Evolutionary conservation across 441 rosid genomes (phyloP).

Genomic region (Macaranga tanarius): DNA sequence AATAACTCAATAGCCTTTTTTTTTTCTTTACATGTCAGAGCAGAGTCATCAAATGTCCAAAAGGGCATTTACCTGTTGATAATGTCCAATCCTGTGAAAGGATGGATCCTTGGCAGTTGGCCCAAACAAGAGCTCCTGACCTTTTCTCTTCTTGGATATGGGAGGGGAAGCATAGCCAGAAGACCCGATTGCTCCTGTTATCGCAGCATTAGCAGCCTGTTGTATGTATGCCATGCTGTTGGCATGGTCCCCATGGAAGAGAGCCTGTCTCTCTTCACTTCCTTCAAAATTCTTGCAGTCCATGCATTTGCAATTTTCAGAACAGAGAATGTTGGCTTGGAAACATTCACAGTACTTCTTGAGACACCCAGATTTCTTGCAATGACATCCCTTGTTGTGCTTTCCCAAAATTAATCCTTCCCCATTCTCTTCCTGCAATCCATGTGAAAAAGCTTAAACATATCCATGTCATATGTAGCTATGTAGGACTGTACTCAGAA

Average conservation of each 20-base stretch:
- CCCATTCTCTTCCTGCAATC: constrained; percentile 63
- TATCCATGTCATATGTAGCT: background rate
- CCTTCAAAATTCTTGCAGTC: constrained; percentile 97
- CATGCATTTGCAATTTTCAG: constrained; percentile 91
- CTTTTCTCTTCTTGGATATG: constrained; percentile 74
- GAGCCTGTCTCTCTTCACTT: constrained; percentile 75
- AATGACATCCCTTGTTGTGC: constrained; percentile 94
- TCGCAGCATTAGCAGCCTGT: constrained; percentile 94
- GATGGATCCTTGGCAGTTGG: constrained; percentile 61
- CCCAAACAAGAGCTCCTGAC: constrained; percentile 72
- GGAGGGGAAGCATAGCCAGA: constrained; percentile 80
- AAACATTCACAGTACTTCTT: constrained; percentile 97
- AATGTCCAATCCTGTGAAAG: constrained; percentile 56
- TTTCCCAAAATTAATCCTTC: constrained; percentile 58
- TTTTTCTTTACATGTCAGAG: background rate
- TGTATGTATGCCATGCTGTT: constrained; percentile 63
- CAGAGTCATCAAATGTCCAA: constrained; percentile 7
- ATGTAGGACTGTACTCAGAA: background rate
- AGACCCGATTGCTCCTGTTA: constrained; percentile 73
- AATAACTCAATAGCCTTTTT: background rate
- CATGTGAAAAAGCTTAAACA: background rate
- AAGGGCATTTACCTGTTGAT: constrained; percentile 59
- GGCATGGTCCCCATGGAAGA: constrained; percentile 66
- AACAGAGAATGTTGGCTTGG: constrained; percentile 87
- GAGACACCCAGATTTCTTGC: constrained; percentile 93